A percentile compares a stretch with the other conserved stretches of the same genome.
Evolutionary conservation across 306 rosid species (phyloP).

Genomic region (Dalbergia oliveri): DNA sequence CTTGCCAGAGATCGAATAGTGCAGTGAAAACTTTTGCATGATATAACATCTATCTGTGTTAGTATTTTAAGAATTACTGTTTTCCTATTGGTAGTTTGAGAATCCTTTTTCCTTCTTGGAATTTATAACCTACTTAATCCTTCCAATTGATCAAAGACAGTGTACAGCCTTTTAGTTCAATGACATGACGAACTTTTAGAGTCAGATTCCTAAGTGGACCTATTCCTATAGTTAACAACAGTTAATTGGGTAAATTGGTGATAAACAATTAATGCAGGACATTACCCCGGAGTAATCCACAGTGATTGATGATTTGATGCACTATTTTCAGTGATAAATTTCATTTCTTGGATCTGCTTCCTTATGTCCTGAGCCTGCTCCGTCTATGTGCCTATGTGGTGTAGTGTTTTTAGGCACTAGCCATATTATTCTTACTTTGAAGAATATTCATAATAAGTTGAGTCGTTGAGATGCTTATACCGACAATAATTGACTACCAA

Average conservation of each 20-base stretch:
- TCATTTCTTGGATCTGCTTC: conserved; percentile 64
- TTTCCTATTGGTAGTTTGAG: neutral
- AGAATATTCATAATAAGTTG: too few relatives aligned
- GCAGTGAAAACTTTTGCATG: neutral
- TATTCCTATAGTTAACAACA: neutral
- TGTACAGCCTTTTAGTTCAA: conserved; percentile 1
- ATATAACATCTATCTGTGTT: too few relatives aligned
- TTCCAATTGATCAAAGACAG: neutral
- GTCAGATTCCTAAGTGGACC: neutral
- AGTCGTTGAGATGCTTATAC: too few relatives aligned
- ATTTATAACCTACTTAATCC: neutral
- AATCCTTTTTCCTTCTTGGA: neutral
- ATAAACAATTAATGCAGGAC: conserved; percentile 1
- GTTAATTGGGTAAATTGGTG: neutral
- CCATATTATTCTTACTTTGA: too few relatives aligned
- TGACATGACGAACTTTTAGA: neutral
- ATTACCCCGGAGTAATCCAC: conserved; percentile 44
- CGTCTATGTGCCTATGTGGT: conserved; percentile 53
- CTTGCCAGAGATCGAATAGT: neutral
- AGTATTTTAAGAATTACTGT: neutral
- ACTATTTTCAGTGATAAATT: conserved; percentile 60
- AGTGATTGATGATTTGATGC: conserved; percentile 54
- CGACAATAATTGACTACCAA: too few relatives aligned
- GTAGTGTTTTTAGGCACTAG: too few relatives aligned
- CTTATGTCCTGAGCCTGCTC: conserved; percentile 66